phyloP scores from a whole-genome alignment of 768 basidiomycete species.

The Lyophyllum atratum region DNA sequence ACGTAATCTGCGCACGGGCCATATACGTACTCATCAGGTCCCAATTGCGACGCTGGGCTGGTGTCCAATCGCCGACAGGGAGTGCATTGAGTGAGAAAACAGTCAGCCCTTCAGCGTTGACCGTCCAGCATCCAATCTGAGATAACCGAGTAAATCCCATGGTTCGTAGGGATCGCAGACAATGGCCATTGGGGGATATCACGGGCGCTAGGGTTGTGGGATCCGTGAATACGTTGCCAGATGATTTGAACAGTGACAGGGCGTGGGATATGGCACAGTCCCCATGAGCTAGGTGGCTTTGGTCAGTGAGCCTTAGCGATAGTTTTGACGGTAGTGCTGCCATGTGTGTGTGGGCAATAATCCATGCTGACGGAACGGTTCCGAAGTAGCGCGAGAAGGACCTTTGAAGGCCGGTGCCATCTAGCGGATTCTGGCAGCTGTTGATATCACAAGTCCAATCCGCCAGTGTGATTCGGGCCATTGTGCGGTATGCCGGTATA shows the following conservation, averaged over 20 bases:
- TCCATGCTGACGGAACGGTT: conserved; percentile 13
- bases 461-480: conserved; percentile 17
- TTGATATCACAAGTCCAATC: conserved; percentile 19
- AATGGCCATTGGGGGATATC: not conserved
- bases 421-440: conserved; percentile 6
- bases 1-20: not conserved
- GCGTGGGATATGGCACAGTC: conserved; percentile 14
- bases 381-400: not conserved
- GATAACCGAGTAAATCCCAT: not conserved
- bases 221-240: not conserved
- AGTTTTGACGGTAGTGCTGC: not conserved
- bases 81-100: not conserved
- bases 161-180: not conserved
- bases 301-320: conserved; percentile 3
- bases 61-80: not conserved
- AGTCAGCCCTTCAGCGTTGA: not conserved
- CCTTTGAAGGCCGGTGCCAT: not conserved
- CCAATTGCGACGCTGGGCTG: not conserved
- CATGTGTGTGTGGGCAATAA: conserved; percentile 12
- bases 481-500: conserved; percentile 13
- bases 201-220: not conserved
- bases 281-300: conserved; percentile 3
- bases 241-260: conserved; percentile 1
- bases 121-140: not conserved
- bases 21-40: not conserved